A percentile compares a stretch with the other conserved stretches of the same genome.
These are phyloP conservation scores for Bombardia bombarda DNA, from an alignment of 495 filamentous ascomycete genomes.

Conservation along the genomic window DNA sequence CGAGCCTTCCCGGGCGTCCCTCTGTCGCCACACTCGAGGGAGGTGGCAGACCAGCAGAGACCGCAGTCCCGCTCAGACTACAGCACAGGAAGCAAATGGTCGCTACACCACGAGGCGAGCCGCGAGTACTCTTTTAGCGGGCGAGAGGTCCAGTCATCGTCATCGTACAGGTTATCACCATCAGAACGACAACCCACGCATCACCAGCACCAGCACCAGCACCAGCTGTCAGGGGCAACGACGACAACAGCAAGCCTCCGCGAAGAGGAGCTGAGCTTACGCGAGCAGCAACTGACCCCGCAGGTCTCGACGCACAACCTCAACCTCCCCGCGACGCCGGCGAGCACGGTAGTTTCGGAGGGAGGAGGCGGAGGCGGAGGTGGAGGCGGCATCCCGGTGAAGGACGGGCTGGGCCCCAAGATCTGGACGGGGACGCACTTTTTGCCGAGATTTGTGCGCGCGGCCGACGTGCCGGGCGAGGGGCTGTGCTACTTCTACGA, in stretches of 20 bases:
- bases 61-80: slow-evolving; percentile 15
- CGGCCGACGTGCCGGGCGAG: slow-evolving; percentile 63
- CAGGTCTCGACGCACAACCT: slow-evolving; percentile 18
- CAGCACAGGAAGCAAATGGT: slow-evolving; percentile 20
- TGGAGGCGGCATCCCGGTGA: slow-evolving; percentile 32
- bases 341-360: slow-evolving; percentile 32
- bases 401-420: slow-evolving; percentile 50
- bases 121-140: slow-evolving; percentile 22
- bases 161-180: slow-evolving; percentile 14
- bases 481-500: slow-evolving; percentile 83
- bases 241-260: too few relatives aligned
- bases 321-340: slow-evolving; percentile 31
- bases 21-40: slow-evolving; percentile 29
- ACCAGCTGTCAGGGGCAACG: slow-evolving; percentile 10
- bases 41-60: slow-evolving; percentile 23
- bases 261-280: slow-evolving; percentile 9
- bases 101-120: slow-evolving; percentile 22
- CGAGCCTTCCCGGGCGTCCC: slow-evolving; percentile 33
- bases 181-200: too few relatives aligned
- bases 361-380: too few relatives aligned
- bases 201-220: too few relatives aligned
- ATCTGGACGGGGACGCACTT: slow-evolving; percentile 56
- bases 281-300: slow-evolving; percentile 20
- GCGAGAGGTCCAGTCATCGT: slow-evolving; percentile 11
- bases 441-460: slow-evolving; percentile 49